Percentiles rank a stretch among this genome's conserved stretches.
phyloP scores from a whole-genome alignment of 768 basidiomycete genomes.

The Auriscalpium orientale region DNA sequence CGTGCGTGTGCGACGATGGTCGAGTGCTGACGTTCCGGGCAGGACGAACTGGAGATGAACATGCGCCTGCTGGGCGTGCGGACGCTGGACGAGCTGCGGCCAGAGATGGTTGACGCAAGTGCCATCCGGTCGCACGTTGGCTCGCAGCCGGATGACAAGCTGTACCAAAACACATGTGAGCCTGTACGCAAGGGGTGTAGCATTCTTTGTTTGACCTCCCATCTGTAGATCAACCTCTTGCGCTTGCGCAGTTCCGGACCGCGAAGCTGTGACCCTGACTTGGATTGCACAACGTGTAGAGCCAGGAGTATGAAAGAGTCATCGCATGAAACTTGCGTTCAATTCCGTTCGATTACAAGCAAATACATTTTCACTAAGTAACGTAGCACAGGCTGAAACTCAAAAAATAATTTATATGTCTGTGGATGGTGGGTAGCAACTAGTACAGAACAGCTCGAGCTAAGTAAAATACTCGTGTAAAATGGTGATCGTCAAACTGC shows the following conservation, averaged over 20 bases:
- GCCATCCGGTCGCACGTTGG: conserved; percentile 57
- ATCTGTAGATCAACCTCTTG: conserved; percentile 14
- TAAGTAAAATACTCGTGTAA: too few relatives aligned
- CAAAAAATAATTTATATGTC: too few relatives aligned
- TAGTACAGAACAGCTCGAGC: too few relatives aligned
- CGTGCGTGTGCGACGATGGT: not conserved
- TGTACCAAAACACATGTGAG: conserved; percentile 78
- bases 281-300: not conserved
- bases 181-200: not conserved
- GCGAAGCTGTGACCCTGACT: conserved; percentile 11
- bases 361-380: too few relatives aligned
- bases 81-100: conserved; percentile 67
- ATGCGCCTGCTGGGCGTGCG: conserved; percentile 83
- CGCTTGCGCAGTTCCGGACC: conserved; percentile 14
- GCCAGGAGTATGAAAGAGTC: too few relatives aligned
- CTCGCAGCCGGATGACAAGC: conserved; percentile 56
- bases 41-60: conserved; percentile 98
- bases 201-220: not conserved
- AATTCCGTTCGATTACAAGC: too few relatives aligned
- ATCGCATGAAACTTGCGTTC: not conserved
- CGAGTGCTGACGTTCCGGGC: conserved; percentile 1
- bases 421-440: too few relatives aligned
- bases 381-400: too few relatives aligned
- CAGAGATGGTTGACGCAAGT: conserved; percentile 82
- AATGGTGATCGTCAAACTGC: too few relatives aligned